phyloP scores from a whole-genome alignment of 305 asterid species.

The Ilex paraguariensis region DNA sequence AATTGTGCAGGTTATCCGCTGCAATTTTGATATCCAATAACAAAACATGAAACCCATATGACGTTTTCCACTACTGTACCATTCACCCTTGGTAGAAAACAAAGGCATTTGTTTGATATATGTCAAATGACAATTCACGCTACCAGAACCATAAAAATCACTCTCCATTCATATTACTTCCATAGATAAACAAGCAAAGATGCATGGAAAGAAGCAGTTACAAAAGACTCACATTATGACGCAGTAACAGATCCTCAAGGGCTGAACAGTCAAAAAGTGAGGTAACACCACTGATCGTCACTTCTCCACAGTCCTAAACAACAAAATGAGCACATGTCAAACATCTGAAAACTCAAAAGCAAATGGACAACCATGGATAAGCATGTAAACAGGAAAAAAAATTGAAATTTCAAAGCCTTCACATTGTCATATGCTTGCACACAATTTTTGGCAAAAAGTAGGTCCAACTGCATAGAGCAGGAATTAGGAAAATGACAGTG shows the following conservation, averaged over 20 bases:
- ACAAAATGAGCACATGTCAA: slow-evolving; percentile 16
- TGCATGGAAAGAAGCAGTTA: slow-evolving; percentile 3
- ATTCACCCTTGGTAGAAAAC: too few species aligned
- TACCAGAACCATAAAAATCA: too few species aligned
- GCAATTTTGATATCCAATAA: too few species aligned
- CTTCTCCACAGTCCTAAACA: slow-evolving; percentile 78
- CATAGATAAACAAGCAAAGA: neutral
- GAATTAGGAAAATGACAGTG: slow-evolving; percentile 14
- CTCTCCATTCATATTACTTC: too few species aligned
- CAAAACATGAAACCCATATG: too few species aligned
- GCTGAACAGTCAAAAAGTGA: slow-evolving; percentile 70
- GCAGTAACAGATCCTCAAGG: slow-evolving; percentile 73
- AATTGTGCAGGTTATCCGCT: too few species aligned
- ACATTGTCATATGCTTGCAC: neutral
- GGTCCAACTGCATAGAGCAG: neutral
- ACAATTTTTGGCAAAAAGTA: slow-evolving; percentile 6
- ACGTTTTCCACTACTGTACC: too few species aligned
- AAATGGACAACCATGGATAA: slow-evolving; percentile 3
- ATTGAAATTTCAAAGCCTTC: neutral
- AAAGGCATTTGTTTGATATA: too few species aligned
- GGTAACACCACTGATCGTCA: slow-evolving; percentile 52
- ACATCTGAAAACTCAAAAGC: slow-evolving; percentile 10
- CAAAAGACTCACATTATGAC: slow-evolving; percentile 59
- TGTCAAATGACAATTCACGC: too few species aligned
- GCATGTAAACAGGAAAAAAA: too few species aligned